Evolutionary conservation across 164 flowering plant species (phyloP).

Genomic region (Cinnamomum micranthum): DNA sequence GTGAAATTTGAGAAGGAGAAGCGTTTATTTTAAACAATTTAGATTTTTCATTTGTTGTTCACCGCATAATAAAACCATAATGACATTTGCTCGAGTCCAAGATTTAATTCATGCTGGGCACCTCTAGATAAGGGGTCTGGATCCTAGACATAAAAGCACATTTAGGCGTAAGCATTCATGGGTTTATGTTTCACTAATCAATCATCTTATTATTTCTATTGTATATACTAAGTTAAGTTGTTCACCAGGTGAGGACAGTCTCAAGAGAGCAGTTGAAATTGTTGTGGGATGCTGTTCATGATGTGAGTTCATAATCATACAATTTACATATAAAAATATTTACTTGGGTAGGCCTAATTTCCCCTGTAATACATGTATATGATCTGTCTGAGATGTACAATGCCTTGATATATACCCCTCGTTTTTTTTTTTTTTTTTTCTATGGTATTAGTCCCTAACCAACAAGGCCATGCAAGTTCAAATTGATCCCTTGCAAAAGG

Average conservation of each 20-base stretch:
- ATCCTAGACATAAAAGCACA: neutral
- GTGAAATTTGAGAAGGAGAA: neutral
- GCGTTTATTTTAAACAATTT: too few relatives aligned
- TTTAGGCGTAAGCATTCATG: neutral
- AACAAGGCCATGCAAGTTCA: too few relatives aligned
- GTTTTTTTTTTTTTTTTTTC: too few relatives aligned
- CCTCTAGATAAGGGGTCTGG: neutral
- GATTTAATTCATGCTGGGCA: neutral
- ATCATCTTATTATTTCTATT: neutral
- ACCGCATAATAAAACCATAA: neutral
- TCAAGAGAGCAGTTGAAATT: slow-evolving; percentile 50
- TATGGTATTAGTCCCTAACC: too few relatives aligned
- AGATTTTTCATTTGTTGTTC: too few relatives aligned
- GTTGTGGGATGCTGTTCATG: slow-evolving; percentile 45
- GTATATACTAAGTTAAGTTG: neutral
- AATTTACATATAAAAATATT: too few relatives aligned
- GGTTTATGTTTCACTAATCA: neutral
- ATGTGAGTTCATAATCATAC: slow-evolving; percentile 44
- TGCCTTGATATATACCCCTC: too few relatives aligned
- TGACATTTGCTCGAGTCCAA: neutral
- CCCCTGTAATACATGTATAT: too few relatives aligned
- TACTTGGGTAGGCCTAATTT: too few relatives aligned
- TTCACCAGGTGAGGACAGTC: slow-evolving; percentile 52
- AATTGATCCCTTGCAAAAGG: too few relatives aligned
- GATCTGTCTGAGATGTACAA: too few relatives aligned